Base-by-base conservation (phyloP, 2,329 filamentous ascomycete species). In the Diplodia mutila region DNA sequence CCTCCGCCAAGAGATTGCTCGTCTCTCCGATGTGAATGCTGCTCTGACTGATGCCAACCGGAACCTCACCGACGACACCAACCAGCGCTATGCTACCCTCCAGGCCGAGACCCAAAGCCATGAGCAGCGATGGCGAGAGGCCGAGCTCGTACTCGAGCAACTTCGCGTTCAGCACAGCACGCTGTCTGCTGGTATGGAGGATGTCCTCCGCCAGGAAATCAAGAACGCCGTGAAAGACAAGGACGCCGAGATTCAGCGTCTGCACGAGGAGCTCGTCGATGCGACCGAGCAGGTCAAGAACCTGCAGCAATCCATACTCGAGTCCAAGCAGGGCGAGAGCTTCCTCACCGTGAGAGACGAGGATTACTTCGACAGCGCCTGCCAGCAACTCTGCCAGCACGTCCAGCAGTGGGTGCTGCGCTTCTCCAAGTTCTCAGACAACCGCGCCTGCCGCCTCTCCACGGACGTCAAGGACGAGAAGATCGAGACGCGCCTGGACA, bases 401-500 rank as follows among this genome's bases (percentile, higher is more conserved):
- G 93, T 97, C 51, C 94, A 97, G 78, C 93, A 97, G 81, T 99
- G 95, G 95, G 93, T 99, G 61, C 83, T 97, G 72, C 92, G 95
- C 75, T 99, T 99, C 84, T 97, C 94, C 73, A 98, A 98, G 78
- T 95, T 96, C 80, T 98, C 94, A 59, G 94, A 98, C 80, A 92
- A 93, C 82, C 90, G 92, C 73, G 87, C 92, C 68, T 97, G 93
- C 78, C 91, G 93, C 67, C 81, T 92, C 51, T 94, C 93, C 12
- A 89, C 85, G 69, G 92, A 97, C 76, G 88, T 99, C 75, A 90
- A 91, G 68, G 92, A 97, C 75, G 93, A 97, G 75, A 96, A 96
- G 83, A 91, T 95, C 69, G 92, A 97, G 75, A 93, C 97, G 78
- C 90, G 94, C 49, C 89, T 99, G 57, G 95, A 98, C 82, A 97